phyloP scores from a whole-genome alignment of 768 basidiomycete species.

The Agaricus sinodeliciosus region DNA sequence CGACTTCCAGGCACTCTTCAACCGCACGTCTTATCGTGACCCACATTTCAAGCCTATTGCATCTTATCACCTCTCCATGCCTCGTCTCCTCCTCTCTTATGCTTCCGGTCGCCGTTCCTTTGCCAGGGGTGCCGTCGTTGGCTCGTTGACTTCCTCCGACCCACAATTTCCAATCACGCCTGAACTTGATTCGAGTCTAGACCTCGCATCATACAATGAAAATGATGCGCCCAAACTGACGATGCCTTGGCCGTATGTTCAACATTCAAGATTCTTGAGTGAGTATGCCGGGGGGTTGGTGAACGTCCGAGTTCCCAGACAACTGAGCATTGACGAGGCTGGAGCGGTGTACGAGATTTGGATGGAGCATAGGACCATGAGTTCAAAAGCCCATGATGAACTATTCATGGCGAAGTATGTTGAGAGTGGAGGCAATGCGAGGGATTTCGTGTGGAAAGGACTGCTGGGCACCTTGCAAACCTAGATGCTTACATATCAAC shows the following conservation, averaged over 20 bases:
- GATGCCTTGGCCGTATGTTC: conserved; percentile 38
- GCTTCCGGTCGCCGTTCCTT: conserved; percentile 63
- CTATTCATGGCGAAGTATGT: conserved; percentile 74
- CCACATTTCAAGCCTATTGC: conserved; percentile 64
- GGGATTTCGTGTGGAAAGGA: conserved; percentile 72
- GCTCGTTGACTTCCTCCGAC: conserved; percentile 59
- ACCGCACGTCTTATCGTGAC: conserved; percentile 61
- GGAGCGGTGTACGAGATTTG: conserved; percentile 71
- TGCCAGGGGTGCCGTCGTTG: conserved; percentile 62
- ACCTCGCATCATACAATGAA: conserved; percentile 18
- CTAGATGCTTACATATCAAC: conserved; percentile 1
- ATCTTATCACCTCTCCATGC: conserved; percentile 73
- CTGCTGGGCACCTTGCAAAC: conserved; percentile 30
- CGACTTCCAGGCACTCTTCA: conserved; percentile 80
- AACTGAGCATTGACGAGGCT: conserved; percentile 62
- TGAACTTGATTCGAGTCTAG: conserved; percentile 61
- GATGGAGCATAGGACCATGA: conserved; percentile 54
- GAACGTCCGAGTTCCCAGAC: conserved; percentile 39
- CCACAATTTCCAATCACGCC: conserved; percentile 50
- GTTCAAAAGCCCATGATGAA: conserved; percentile 56
- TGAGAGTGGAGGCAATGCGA: conserved; percentile 71
- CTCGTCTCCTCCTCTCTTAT: conserved; percentile 72
- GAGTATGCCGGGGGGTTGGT: conserved; percentile 47
- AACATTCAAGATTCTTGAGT: conserved; percentile 40
- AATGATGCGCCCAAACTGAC: conserved; percentile 20